Base-by-base conservation (phyloP, 2,329 filamentous ascomycete genomes). In the Trichoderma endophyticum region DNA sequence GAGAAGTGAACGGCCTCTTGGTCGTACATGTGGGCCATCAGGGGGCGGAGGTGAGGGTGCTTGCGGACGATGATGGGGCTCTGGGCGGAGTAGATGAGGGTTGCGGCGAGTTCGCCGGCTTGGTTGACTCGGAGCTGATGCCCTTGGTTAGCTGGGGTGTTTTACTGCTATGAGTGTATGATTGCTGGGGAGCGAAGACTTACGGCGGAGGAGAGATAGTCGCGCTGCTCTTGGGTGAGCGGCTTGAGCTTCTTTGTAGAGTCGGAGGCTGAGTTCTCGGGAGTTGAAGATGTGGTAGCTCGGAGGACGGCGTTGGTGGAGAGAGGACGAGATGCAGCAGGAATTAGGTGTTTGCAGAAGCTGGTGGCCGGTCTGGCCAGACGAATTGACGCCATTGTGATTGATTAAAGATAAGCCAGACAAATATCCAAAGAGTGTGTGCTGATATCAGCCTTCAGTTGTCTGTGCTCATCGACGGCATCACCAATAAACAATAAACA, bases 21-120 rank as follows among this genome's bases (percentile, higher is more conserved):
- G 78, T 96, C 93, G 85, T 97, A 95, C 96, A 99, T 99, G 86
- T 98, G 96, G 77, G 91, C 89, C 94, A 99, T 97, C 36, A 98
- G 84, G 0, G 94, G 92, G 7, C 93, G 91, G 21, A 99, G 90
- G 79, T 97, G 93, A 1, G 96, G 95, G 80, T 98, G 91, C 5
- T 91, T 89, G 75, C 89, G 88, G 71, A 94, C 86, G 67, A 98
- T 84, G n/a, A 91, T 89, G 0, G 95, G 94, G 1, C 90, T 95
- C 82, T 99, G 96, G 2, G 93, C 91, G 1, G 90, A 90, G 84
- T 98, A 99, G 81, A 99, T 99, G 71, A 97, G 89, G 30, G 93
- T 95, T 34, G 96, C 96, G 70, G 96, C 96, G n/a, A 99, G 89
- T 83, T 99, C 96, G 79, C 96, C 96, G 28, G 96, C 94, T 83